Evolutionary conservation across 108 stramenopile species (phyloP).

Genomic region (Parietichytrium sp.): DNA sequence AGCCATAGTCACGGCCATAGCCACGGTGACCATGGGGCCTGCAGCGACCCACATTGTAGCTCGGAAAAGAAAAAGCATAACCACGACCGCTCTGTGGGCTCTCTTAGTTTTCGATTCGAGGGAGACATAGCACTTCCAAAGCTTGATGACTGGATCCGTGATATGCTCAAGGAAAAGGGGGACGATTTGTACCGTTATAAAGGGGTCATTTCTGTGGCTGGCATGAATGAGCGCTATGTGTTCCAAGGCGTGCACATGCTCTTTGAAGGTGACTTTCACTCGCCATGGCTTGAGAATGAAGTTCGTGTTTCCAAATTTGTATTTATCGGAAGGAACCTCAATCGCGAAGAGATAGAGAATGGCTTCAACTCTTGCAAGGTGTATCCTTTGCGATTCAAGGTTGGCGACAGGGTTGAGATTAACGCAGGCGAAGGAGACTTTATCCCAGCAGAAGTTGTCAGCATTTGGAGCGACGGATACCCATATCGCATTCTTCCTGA

Average conservation of each 20-base stretch:
- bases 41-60: too few species aligned
- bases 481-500: conserved; percentile 34
- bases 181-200: conserved; percentile 82
- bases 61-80: conserved; percentile 48
- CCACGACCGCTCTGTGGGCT: conserved; percentile 71
- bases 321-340: conserved; percentile 76
- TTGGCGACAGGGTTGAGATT: conserved; percentile 1
- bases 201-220: conserved; percentile 76
- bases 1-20: neutral
- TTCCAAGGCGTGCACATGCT: conserved; percentile 84
- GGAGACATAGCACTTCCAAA: conserved; percentile 67
- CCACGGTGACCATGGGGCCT: too few species aligned
- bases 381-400: conserved; percentile 35
- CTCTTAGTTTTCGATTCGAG: conserved; percentile 60
- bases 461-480: conserved; percentile 29
- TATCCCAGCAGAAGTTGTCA: neutral
- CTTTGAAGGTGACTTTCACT: conserved; percentile 57
- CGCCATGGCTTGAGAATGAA: conserved; percentile 47
- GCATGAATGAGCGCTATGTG: conserved; percentile 75
- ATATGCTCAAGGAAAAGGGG: conserved; percentile 66
- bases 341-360: conserved; percentile 50
- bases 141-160: conserved; percentile 48
- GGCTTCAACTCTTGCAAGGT: conserved; percentile 67
- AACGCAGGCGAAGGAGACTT: conserved; percentile 6
- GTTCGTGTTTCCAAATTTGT: conserved; percentile 72